phyloP scores from a whole-genome alignment of 2,329 filamentous ascomycete genomes.

The Trichoderma sp. region DNA sequence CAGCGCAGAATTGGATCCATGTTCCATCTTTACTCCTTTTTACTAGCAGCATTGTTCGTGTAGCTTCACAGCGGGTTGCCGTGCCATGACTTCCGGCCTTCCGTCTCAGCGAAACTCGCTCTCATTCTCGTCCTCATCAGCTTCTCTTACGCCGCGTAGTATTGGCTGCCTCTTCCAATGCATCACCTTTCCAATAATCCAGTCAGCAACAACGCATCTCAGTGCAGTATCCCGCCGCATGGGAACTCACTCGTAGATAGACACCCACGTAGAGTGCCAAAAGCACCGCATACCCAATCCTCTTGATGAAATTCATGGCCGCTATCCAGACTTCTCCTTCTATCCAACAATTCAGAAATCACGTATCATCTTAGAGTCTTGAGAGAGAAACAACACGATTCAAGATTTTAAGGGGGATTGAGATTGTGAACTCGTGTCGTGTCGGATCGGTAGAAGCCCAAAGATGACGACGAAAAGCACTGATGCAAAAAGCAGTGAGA shows the following conservation, averaged over 20 bases:
- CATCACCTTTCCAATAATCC: neutral
- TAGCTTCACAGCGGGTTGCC: neutral
- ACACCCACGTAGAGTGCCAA: conserved; percentile 14
- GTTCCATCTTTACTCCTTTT: neutral
- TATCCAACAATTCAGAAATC: neutral
- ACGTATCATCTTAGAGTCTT: neutral
- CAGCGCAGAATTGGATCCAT: neutral
- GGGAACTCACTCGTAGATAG: neutral
- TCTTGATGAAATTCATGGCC: neutral
- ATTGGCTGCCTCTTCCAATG: neutral
- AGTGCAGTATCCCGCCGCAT: neutral
- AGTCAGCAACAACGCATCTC: neutral
- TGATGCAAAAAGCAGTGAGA: neutral
- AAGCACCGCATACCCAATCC: conserved; percentile 12
- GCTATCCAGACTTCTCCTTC: neutral
- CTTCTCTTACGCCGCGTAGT: neutral
- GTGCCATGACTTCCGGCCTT: neutral
- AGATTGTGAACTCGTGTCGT: neutral
- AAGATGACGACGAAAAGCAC: neutral
- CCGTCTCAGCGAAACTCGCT: neutral
- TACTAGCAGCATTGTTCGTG: neutral
- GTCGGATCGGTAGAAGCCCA: neutral
- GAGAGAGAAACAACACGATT: no score
- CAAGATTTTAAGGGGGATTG: no score
- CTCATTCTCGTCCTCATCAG: neutral